These are phyloP conservation scores for Earliella scabrosa DNA, from an alignment of 1,284 basidiomycete genomes.

Conservation along the genomic window DNA sequence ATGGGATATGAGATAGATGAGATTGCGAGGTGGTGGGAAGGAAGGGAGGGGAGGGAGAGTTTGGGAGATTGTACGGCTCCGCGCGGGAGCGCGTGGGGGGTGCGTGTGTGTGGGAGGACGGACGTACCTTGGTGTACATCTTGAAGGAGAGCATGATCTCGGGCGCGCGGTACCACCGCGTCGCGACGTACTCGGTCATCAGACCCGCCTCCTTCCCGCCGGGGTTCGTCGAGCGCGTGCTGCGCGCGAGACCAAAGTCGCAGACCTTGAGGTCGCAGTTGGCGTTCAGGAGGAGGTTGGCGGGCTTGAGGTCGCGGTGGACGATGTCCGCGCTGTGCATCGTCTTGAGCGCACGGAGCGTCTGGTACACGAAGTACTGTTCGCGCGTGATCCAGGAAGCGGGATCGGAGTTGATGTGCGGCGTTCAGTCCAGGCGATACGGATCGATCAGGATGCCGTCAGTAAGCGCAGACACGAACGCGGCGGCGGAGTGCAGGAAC, in stretches of 20 bases:
- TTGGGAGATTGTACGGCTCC: too few relatives aligned
- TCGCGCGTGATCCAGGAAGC: background rate
- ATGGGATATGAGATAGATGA: too few relatives aligned
- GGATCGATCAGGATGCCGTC: too few relatives aligned
- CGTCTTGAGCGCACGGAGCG: slow-evolving; percentile 83
- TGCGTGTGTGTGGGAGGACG: background rate
- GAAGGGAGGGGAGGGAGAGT: too few relatives aligned
- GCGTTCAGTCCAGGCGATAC: too few relatives aligned
- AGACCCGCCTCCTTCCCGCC: slow-evolving; percentile 72
- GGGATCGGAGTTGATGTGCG: background rate
- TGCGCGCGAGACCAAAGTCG: slow-evolving; percentile 83
- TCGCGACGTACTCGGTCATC: slow-evolving; percentile 88
- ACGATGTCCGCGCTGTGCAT: slow-evolving; percentile 82
- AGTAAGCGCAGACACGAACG: too few relatives aligned
- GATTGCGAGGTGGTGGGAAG: too few relatives aligned
- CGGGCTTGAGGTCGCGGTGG: slow-evolving; percentile 84
- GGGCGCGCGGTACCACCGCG: slow-evolving; percentile 84
- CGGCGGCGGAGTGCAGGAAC: background rate
- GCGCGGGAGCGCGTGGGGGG: slow-evolving; percentile 30
- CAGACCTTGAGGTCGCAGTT: slow-evolving; percentile 89
- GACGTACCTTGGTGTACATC: slow-evolving; percentile 67
- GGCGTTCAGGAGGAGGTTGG: slow-evolving; percentile 80
- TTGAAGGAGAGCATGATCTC: slow-evolving; percentile 93
- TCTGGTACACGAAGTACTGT: slow-evolving; percentile 77
- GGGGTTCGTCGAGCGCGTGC: slow-evolving; percentile 64